Base-by-base conservation (phyloP, 1,284 basidiomycete species). In the Trichosporon ovoides region DNA sequence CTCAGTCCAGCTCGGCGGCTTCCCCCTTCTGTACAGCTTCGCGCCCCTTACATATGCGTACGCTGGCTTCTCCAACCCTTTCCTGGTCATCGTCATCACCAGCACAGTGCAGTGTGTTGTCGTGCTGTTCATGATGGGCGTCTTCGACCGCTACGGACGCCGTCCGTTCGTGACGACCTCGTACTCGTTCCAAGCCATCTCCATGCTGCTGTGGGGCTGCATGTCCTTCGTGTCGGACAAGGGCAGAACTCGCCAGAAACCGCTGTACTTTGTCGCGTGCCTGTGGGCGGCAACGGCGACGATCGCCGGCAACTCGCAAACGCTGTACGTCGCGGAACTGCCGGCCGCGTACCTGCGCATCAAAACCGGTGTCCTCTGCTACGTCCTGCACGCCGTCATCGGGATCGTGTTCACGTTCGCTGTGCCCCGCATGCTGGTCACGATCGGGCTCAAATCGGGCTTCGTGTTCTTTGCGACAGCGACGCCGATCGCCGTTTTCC, bases 401-500 rank as follows among this genome's bases (percentile, higher is more conserved):
- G 55, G 50, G 11, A 57, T 57, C 33, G 24, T 48, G 24, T 48
- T 48, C 43, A 48, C 43, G 14, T 48, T 48, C 59, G 67, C 65
- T 10, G 61, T 63, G 6, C 67, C 67, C 2, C 67, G 62, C 12
- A 61, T 68, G 61, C 58, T 68, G 10, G 48, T 64, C 12, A 36
- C 50, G 14, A 40, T 68, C n/a, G 24, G 20, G 33, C 55, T 68
- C 35, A 53, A 49, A 24, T 40, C 67, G 1, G 67, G 53, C 19
- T 68, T 68, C 49, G 58, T 68, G 14, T 68, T 59, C 55, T 62
- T 59, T 12, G 64, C 64, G 6, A 36, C 60, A 22, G 62, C 66
- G 10, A 43, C 63, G 2, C 66, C 64, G 5, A 63, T 65, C 24
- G 59, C 59, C 31, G 43, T 65, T 38, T 46, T 58, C 57, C 60